Percentiles rank a stretch among this genome's conserved stretches.
phyloP scores from a whole-genome alignment of 768 basidiomycete species.

The Phylloporus rhodoxanthus region DNA sequence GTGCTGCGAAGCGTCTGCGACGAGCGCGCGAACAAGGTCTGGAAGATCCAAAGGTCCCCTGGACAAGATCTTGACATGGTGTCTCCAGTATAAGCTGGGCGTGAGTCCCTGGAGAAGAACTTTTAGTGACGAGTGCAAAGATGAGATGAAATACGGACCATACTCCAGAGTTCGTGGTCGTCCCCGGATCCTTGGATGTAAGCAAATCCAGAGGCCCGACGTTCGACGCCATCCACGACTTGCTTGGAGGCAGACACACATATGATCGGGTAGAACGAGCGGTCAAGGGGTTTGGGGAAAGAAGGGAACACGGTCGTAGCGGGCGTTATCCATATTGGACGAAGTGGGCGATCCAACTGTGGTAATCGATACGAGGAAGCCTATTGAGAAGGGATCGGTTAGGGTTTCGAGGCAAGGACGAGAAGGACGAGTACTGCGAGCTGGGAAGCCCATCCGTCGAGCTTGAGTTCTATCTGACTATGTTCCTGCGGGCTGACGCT shows the following conservation, averaged over 20 bases:
- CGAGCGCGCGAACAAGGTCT: constrained; percentile 16
- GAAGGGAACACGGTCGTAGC: constrained; percentile 48
- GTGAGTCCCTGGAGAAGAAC: constrained; percentile 58
- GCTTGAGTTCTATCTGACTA: constrained; percentile 58
- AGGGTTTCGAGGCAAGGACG: not conserved
- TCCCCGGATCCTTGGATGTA: constrained; percentile 95
- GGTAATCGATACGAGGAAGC: constrained; percentile 68
- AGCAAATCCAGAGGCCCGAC: constrained; percentile 62
- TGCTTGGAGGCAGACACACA: constrained; percentile 84
- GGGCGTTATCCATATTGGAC: constrained; percentile 87
- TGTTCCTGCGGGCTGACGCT: constrained; percentile 73
- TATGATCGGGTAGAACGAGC: constrained; percentile 61
- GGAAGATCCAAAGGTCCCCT: constrained; percentile 47
- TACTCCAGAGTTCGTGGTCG: constrained; percentile 88
- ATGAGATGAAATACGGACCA: constrained; percentile 38
- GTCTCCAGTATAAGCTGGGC: constrained; percentile 63
- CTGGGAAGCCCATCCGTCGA: constrained; percentile 65
- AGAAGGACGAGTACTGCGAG: constrained; percentile 46
- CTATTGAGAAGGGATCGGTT: constrained; percentile 31
- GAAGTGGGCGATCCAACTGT: constrained; percentile 54
- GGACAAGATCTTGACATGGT: constrained; percentile 45
- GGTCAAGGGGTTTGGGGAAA: constrained; percentile 20
- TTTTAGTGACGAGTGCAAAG: not conserved
- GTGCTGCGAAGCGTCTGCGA: not conserved
- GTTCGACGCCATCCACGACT: constrained; percentile 52